Evolutionary conservation across 768 basidiomycete species (phyloP), one percentile per base, ranked within the genome.

Genomic region (Tephrocybe sp.): DNA sequence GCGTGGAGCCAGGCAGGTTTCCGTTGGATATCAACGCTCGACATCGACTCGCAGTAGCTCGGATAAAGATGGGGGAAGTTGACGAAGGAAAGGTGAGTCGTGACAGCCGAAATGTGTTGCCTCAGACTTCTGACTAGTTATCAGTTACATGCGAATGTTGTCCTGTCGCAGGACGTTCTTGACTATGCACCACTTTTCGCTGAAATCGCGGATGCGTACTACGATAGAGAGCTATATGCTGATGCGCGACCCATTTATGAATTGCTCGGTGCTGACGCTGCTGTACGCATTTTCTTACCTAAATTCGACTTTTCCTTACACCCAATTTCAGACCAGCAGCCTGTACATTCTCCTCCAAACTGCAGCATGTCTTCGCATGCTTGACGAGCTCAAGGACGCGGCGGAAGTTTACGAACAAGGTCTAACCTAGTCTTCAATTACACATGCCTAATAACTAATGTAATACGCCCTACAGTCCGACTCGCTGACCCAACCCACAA

Each of bases 181-280:
- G 85, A 92, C 55, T 92, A 92, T 55, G 83, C 87, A 0, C 79
- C 84, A 1, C 71, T 94, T 4, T 93, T 92, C 59, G 76, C 73
- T 0, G 92, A 95, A 60, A 85, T 96, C 27, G 94, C 89, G 0
- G 90, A 92, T 56, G 89, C 89, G 0, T 89, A 88, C 62, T 87
- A 86, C 55, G 84, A 91, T 31, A 73, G 79, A 7, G 83, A 84
- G 53, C 70, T 90, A 72, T 92, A 84, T 67, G 80, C 79, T 0
- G 84, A 90, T 43, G 96, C 96, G 0, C 74, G 84, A 21, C 83
- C 83, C 0, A 86, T 92, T 37, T 95, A 92, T 59, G 88, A 89
- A 62, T 70, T 80, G 9, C 77, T 96, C 18, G 87, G 90, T 15
- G 80, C 79, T 7, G 82, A 88, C 62, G 80, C 86, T 15, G 82